Conservation (phyloP, 1,284 basidiomycete genomes). For the Bondarzewia mesenterica region DNA sequence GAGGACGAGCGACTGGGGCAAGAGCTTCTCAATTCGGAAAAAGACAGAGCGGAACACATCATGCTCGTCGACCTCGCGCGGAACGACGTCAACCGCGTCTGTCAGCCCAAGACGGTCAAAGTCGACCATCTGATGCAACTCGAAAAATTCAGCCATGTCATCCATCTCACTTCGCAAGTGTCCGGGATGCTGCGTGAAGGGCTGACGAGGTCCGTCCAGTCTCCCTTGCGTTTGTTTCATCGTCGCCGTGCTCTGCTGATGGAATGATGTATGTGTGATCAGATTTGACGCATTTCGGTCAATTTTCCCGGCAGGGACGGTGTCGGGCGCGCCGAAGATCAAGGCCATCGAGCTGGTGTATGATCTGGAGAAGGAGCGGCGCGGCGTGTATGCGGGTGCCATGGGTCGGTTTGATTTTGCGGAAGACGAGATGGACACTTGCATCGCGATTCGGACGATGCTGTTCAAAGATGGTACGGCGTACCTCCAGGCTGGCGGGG, state of each 20-base stretch:
- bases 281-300: slow-evolving; percentile 99
- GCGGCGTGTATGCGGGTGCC: slow-evolving; percentile 96
- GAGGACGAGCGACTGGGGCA: slow-evolving; percentile 83
- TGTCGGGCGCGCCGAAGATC: slow-evolving; percentile 99
- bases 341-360: slow-evolving; percentile 95
- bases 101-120: slow-evolving; percentile 90
- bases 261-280: too few species aligned
- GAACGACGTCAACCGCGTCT: slow-evolving; percentile 99
- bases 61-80: slow-evolving; percentile 98
- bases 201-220: slow-evolving; percentile 71
- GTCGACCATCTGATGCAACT: slow-evolving; percentile 94
- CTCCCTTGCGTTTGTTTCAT: neutral
- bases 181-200: slow-evolving; percentile 82
- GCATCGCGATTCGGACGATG: slow-evolving; percentile 99
- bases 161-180: slow-evolving; percentile 94
- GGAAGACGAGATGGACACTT: slow-evolving; percentile 92
- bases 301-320: slow-evolving; percentile 98
- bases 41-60: slow-evolving; percentile 97
- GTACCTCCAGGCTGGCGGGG: slow-evolving; percentile 95
- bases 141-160: slow-evolving; percentile 97
- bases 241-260: neutral
- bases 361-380: slow-evolving; percentile 80
- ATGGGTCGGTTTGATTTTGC: slow-evolving; percentile 98
- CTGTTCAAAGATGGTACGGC: slow-evolving; percentile 89
- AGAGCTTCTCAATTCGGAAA: slow-evolving; percentile 76